These are phyloP conservation scores for Cryptococcus floricola DNA, from an alignment of 1,284 basidiomycete genomes.

Conservation along the genomic window DNA sequence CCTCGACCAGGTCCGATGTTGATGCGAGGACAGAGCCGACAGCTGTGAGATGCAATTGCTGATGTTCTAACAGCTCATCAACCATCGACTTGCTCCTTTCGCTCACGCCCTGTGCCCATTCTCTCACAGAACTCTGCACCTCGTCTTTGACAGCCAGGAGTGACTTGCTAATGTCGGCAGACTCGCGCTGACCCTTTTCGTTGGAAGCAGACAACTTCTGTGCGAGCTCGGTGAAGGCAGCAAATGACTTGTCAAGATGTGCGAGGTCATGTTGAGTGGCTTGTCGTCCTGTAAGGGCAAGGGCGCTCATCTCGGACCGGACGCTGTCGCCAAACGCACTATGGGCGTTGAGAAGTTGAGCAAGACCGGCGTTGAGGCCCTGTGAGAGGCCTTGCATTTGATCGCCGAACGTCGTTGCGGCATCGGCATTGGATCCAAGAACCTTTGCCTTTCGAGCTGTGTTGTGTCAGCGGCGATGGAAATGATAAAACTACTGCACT, in stretches of 20 bases:
- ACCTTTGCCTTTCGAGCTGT: constrained; percentile 71
- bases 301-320: constrained; percentile 57
- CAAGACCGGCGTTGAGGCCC: constrained; percentile 60
- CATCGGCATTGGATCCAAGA: constrained; percentile 63
- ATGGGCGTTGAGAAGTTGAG: constrained; percentile 52
- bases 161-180: constrained; percentile 45
- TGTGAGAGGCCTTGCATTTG: constrained; percentile 59
- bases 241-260: constrained; percentile 51
- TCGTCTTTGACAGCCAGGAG: constrained; percentile 32
- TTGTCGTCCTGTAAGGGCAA: constrained; percentile 56
- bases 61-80: constrained; percentile 40
- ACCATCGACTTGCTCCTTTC: constrained; percentile 33
- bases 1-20: constrained; percentile 56
- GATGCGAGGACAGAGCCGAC: constrained; percentile 41
- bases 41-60: constrained; percentile 42
- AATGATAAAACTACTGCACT: constrained; percentile 20
- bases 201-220: constrained; percentile 59
- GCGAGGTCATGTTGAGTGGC: constrained; percentile 27
- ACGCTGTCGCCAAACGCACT: constrained; percentile 52
- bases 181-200: constrained; percentile 55
- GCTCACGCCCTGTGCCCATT: constrained; percentile 34
- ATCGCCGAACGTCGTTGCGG: constrained; percentile 61
- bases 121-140: constrained; percentile 37
- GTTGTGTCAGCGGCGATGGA: not conserved
- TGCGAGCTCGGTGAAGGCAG: constrained; percentile 61